Percentiles rank a stretch among this genome's conserved stretches.
Evolutionary conservation across 768 basidiomycete genomes (phyloP).

Genomic region (Auricularia cornea): DNA sequence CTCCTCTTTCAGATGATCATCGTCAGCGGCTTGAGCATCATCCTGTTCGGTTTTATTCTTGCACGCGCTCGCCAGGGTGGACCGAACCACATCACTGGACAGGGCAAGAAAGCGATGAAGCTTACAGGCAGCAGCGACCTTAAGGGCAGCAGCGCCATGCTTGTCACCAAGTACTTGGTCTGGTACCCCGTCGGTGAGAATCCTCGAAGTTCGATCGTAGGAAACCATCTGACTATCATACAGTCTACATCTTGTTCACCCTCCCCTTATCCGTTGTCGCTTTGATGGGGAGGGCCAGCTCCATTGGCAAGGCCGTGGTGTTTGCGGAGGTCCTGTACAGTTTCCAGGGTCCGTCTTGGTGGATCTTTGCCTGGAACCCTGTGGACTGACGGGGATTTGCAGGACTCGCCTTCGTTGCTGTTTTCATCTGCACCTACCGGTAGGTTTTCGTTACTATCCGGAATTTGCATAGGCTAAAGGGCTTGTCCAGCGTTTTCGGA

Average conservation of each 20-base stretch:
- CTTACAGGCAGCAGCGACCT: background rate
- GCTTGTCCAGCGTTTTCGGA: background rate
- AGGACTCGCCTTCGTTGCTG: background rate
- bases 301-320: background rate
- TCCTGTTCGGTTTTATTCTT: background rate
- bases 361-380: background rate
- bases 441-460: no score
- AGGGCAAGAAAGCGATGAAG: background rate
- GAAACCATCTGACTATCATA: background rate
- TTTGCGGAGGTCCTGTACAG: conserved; percentile 1
- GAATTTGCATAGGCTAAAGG: no score
- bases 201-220: background rate
- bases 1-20: background rate
- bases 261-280: background rate
- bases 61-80: background rate
- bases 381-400: background rate
- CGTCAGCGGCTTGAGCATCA: background rate
- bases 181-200: background rate
- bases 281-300: background rate
- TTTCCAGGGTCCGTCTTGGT: background rate
- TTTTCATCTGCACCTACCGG: background rate
- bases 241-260: background rate
- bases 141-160: background rate
- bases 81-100: background rate
- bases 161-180: background rate